Evolutionary conservation across 192 early-diverging fungal species (phyloP), one percentile per base, ranked within the genome.

Genomic region (Allomyces macrogynus): DNA sequence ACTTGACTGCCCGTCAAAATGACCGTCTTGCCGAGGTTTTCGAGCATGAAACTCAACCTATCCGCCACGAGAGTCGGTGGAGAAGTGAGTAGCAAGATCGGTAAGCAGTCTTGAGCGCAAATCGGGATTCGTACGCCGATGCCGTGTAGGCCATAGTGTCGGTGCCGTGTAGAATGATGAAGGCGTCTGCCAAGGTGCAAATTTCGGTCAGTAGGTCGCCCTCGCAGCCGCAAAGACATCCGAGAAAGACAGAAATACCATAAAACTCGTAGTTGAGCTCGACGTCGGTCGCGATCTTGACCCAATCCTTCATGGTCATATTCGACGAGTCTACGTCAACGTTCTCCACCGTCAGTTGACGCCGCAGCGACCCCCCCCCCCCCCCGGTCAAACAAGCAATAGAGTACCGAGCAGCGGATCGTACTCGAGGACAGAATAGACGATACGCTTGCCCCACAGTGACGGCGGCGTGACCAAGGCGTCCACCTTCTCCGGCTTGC

Each of bases 1-100:
- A 99, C 90, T 74, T 99, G 96, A 22, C 92, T 95, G 11, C 96
- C 96, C 5, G 91, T 99, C 64, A 99, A 72, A 68, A 99, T 96
- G 27, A 99, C 93, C 20, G 94, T 88, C 71, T 99, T 99, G 24
- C 82, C 96, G 40, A 99, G 78, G 67, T 92, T 87, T 70, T 99
- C 93, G 44, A 99, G 77, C 86, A 99, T 88, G 72, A 99, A 99
- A 66, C 87, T 90, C 62, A 99, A 79, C 0, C 79, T 26, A 40
- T 40, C 32, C 32, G 32, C 68, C 70, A 18, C 79, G 75, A 16
- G 77, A 76, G 68, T 79, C 3, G 61, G 23, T 61, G 23, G 23
- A 61, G 23, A 24, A 66, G 22, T 10, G 78, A 0, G 75, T 73
- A 73, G 76, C 79, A 1, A 75, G 75, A 66, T 77, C 75, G 5